phyloP scores from a whole-genome alignment of 2,329 filamentous ascomycete species.

The Colletotrichum truncatum region DNA sequence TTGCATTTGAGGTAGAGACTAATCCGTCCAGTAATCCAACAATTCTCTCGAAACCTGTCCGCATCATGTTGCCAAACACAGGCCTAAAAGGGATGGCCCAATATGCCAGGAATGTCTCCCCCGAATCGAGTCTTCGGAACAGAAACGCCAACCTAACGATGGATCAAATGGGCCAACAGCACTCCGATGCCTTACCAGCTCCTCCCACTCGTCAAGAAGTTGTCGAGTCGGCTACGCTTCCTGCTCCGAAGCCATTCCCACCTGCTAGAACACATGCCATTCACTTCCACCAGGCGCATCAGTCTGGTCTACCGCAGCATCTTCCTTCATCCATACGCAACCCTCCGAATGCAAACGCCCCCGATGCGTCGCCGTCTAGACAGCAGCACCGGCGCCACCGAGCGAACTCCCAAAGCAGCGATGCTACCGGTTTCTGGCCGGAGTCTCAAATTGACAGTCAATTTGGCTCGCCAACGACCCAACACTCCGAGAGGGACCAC shows the following conservation, averaged over 20 bases:
- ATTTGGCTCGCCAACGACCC: conserved; percentile 25
- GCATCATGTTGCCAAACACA: conserved; percentile 27
- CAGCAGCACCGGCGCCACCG: conserved; percentile 28
- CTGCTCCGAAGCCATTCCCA: conserved; percentile 39
- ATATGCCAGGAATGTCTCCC: conserved; percentile 26
- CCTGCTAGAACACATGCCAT: conserved; percentile 38
- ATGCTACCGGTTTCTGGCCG: conserved; percentile 31
- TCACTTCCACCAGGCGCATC: conserved; percentile 36
- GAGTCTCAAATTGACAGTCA: conserved; percentile 29
- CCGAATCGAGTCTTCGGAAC: conserved; percentile 8
- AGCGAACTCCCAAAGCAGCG: conserved; percentile 39
- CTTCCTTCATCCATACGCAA: conserved; percentile 26
- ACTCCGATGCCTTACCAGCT: background rate
- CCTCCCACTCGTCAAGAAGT: conserved; percentile 35
- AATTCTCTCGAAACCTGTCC: no score
- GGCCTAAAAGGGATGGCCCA: conserved; percentile 25
- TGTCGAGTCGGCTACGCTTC: conserved; percentile 45
- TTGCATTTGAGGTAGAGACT: no score
- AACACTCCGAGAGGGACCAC: conserved; percentile 19
- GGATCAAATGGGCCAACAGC: conserved; percentile 3
- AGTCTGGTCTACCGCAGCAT: background rate
- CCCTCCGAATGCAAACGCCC: conserved; percentile 32
- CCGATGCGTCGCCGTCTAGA: conserved; percentile 33
- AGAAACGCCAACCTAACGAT: background rate
- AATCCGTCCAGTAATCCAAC: no score